Percentiles rank a stretch among this genome's conserved stretches.
These are phyloP conservation scores for Lathyrus oleraceus DNA, from an alignment of 306 rosid genomes.

Conservation along the genomic window DNA sequence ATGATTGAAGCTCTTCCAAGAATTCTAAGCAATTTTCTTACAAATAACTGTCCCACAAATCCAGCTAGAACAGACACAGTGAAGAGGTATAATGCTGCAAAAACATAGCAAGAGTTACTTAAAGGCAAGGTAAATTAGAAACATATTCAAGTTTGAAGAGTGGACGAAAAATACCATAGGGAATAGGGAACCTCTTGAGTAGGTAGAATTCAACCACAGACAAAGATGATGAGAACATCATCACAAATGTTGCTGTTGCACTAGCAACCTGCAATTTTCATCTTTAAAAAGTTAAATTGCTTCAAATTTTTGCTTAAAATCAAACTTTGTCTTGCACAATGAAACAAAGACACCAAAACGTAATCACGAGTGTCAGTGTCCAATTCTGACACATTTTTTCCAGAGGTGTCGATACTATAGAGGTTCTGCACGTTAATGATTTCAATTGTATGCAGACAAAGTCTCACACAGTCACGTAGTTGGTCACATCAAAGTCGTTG, in stretches of 20 bases:
- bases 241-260: constrained; percentile 90
- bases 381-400: too few species aligned
- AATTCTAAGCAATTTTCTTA: constrained; percentile 60
- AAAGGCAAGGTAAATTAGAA: neutral
- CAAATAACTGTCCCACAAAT: constrained; percentile 71
- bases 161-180: constrained; percentile 55
- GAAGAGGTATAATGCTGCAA: constrained; percentile 73
- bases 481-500: neutral
- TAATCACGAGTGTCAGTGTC: too few species aligned
- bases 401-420: too few species aligned
- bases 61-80: constrained; percentile 78
- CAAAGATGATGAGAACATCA: constrained; percentile 85
- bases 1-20: constrained; percentile 72
- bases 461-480: neutral
- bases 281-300: constrained; percentile 1
- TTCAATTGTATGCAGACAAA: neutral
- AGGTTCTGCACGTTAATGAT: too few species aligned
- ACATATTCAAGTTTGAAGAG: constrained; percentile 4
- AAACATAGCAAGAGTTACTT: neutral
- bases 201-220: constrained; percentile 91
- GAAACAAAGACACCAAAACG: too few species aligned
- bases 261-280: constrained; percentile 71
- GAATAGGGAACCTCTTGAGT: constrained; percentile 86
- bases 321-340: neutral
- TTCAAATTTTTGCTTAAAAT: neutral